Conservation (phyloP, 23 red algal species). For the Chondrus crispus region DNA sequence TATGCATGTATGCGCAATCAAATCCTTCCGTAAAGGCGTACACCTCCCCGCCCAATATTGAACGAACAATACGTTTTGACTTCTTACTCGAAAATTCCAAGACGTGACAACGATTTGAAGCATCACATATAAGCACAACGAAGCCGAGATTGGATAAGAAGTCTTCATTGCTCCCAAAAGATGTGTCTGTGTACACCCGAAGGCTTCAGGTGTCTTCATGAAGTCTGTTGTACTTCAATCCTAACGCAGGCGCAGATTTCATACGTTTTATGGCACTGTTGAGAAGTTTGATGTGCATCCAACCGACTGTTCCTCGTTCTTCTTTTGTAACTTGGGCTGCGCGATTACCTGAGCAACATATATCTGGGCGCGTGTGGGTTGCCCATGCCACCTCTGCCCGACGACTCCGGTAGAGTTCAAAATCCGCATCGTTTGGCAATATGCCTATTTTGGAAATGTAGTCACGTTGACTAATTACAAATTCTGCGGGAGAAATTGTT, state of each 20-base stretch:
- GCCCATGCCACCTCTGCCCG: neutral
- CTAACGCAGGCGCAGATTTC: neutral
- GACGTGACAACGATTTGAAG: neutral
- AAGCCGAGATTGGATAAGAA: neutral
- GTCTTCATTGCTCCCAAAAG: neutral
- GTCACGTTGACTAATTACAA: neutral
- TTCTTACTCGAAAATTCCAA: conserved; percentile 17
- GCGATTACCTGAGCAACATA: neutral
- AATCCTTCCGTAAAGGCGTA: conserved; percentile 2
- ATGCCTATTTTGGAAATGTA: neutral
- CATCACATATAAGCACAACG: neutral
- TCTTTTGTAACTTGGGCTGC: neutral
- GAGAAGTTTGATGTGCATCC: neutral
- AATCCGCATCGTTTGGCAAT: neutral
- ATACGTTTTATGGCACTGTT: neutral
- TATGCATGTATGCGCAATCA: neutral
- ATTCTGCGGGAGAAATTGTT: neutral
- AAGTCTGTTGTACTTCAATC: neutral
- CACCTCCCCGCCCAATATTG: conserved; percentile 14
- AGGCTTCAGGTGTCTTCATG: neutral
- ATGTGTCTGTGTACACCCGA: neutral
- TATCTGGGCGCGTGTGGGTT: neutral
- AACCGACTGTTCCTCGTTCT: neutral
- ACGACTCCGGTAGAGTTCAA: neutral
- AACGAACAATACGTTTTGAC: conserved; percentile 1